Base-by-base conservation (phyloP, 148 eudicot genomes). In the Chenopodium formosanum region DNA sequence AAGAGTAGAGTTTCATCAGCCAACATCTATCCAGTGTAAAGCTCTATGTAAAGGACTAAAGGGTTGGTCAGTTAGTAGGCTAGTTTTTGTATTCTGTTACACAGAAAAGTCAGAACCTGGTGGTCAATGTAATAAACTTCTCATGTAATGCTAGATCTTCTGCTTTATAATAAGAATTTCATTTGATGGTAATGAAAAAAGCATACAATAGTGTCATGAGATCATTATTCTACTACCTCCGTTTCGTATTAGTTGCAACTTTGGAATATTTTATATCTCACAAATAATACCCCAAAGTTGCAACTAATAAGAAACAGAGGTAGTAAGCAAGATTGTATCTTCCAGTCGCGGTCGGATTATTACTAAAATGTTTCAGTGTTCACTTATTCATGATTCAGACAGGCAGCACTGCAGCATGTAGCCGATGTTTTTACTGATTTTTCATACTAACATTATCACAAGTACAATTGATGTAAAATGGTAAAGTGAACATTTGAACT, bases 81-180 rank as follows among this genome's bases (percentile, higher is more conserved):
- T 32, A 76, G 8, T 60, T 27, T 9, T 31, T 47, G 46, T 34
- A 34, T 34, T 34, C 37, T 34, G 37, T 67, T 27, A 34, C 60
- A n/a, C 29, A 48, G 27, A 46, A 37, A 78, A 46, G 72, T 27
- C 22, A 46, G 1, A 46, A 69, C 7, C 52, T 78, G 25, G 37
- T 34, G 37, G 53, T 78, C 23, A 17, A 16, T 66, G 46, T 16
- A 32, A 4, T 34, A 34, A 34, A 34, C 37, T 34, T 34, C 37
- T 69, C 22, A 78, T 78, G 73, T 78, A 46, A 78, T 66, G 50
- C 40, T 77, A 77, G 11, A 78, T 27, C 37, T 68, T 67, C 20
- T 40, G 27, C 70, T 78, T 50, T 47, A 3, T 68, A 68, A 17
- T 23, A 23, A 23, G 23, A 23, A 23, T 23, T 23, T 23, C 23